These are phyloP conservation scores for Lactifluus echinatus DNA, from an alignment of 768 basidiomycete genomes.

Conservation along the genomic window DNA sequence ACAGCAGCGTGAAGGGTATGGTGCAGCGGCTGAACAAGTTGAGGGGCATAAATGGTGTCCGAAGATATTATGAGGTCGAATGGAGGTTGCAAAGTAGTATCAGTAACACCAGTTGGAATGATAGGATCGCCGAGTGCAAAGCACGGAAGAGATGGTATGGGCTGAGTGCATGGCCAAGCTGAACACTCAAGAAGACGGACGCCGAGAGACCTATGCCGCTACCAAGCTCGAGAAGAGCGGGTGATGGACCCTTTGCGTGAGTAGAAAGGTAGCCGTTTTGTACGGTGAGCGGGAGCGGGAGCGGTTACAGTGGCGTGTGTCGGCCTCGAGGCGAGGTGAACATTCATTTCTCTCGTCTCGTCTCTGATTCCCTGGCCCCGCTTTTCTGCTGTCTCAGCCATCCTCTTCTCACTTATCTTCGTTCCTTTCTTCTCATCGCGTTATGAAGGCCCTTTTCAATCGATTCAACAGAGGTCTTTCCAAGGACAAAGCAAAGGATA, in stretches of 20 bases:
- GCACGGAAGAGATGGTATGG: conserved; percentile 54
- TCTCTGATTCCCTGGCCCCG: conserved; percentile 19
- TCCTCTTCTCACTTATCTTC: conserved; percentile 15
- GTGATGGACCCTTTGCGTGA: conserved; percentile 25
- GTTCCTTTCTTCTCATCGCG: conserved; percentile 8
- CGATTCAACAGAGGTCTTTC: conserved; percentile 58
- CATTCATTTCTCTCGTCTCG: conserved; percentile 6
- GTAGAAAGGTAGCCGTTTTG: too few species aligned
- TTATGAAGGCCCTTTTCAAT: conserved; percentile 81
- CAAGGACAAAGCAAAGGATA: conserved; percentile 54
- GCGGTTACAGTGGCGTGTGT: background rate
- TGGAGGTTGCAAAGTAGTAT: conserved; percentile 36
- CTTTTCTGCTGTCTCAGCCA: background rate
- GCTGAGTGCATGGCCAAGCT: conserved; percentile 54
- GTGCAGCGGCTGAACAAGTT: conserved; percentile 61
- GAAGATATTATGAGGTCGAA: conserved; percentile 76
- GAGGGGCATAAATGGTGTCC: conserved; percentile 67
- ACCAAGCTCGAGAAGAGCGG: conserved; percentile 49
- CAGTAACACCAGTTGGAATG: conserved; percentile 25
- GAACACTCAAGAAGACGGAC: conserved; percentile 33
- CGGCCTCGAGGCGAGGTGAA: conserved; percentile 15
- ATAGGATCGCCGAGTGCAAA: conserved; percentile 41
- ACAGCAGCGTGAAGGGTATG: conserved; percentile 53
- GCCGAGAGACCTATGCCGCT: conserved; percentile 75
- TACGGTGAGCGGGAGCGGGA: conserved; percentile 46